Base-by-base conservation (phyloP, 306 rosid species). In the Corylus heterophylla region DNA sequence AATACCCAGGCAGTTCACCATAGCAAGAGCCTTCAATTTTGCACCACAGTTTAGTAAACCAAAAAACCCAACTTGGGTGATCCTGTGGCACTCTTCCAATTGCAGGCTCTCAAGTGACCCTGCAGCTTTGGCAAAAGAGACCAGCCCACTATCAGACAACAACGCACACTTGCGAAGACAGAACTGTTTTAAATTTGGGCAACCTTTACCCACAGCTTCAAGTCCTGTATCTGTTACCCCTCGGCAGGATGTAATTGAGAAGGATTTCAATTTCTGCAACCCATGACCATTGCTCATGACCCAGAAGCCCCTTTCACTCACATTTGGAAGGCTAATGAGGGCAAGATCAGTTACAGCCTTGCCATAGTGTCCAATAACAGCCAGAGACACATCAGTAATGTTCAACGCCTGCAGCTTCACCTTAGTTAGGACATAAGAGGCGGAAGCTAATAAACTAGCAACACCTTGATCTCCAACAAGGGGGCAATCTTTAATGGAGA, bases 321-420 rank as follows among this genome's bases (percentile, higher is more conserved):
- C 89, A 74, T 86, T 83, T 13, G 90, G 84, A 39, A 96, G 97
- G 84, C 78, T 79, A 70, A 81, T 69, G 12, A 96, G 93, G 69
- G 71, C 87, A 56, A 93, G 93, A 85, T 93, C 89, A 0, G 90
- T 91, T 47, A 93, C 85, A 14, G 91, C 83, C 85, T 79, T 74
- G 27, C 99, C 94, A 71, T 96, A 96, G 81, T 87, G 92, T 49
- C 99, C 99, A 76, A 96, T 89, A 79, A 89, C 96, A 72, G 99
- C 99, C 44, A 96, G 88, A 78, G 98, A 90, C 74, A 89, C 82
- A 83, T 96, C 99, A 18, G 97, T 85, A 81, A 96, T 82, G 74
- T 72, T 81, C 86, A 96, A 83, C 0, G 90, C 84, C 80, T 96
- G 94, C 50, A 96, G 97, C 86, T 89, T 89, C 87, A 93, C 78